Percentiles rank a stretch among this genome's conserved stretches.
Conservation (phyloP, 2,329 filamentous ascomycete genomes). For the Penicillium griseofulvum region DNA sequence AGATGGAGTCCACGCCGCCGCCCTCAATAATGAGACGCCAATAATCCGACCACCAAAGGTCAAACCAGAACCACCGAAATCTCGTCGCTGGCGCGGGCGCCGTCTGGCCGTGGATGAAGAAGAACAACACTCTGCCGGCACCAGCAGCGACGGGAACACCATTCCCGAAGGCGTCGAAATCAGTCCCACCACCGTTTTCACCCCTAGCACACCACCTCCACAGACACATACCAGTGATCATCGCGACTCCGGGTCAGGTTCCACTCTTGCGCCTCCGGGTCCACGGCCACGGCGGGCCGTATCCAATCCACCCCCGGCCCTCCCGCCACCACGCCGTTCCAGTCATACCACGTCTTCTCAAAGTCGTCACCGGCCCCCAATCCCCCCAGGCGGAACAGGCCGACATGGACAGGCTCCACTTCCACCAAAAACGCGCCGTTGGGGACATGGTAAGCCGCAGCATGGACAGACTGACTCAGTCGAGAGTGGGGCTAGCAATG, state of each 20-base stretch:
- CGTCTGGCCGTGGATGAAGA: conserved; percentile 34
- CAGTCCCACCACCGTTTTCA: conserved; percentile 12
- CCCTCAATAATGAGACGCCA: conserved; percentile 20
- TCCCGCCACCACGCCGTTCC: conserved; percentile 43
- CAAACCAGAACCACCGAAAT: conserved; percentile 44
- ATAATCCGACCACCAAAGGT: conserved; percentile 27
- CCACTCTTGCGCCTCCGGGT: conserved; percentile 24
- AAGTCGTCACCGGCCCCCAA: conserved; percentile 25
- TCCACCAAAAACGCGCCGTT: conserved; percentile 44
- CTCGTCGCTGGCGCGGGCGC: conserved; percentile 44
- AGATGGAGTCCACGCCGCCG: conserved; percentile 32
- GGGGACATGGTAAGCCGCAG: conserved; percentile 30
- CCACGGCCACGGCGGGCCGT: conserved; percentile 30
- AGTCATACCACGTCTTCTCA: conserved; percentile 26
- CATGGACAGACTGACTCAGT: conserved; percentile 27
- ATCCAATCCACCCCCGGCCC: conserved; percentile 40
- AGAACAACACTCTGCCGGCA: conserved; percentile 20
- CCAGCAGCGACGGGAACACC: conserved; percentile 26
- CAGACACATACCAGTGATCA: conserved; percentile 10
- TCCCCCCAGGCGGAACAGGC: conserved; percentile 6
- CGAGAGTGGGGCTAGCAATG: conserved; percentile 19
- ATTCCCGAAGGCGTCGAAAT: conserved; percentile 27
- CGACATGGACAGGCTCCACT: conserved; percentile 37
- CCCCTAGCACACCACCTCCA: conserved; percentile 6
- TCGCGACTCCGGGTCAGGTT: conserved; percentile 24